Evolutionary conservation across 2,329 filamentous ascomycete species (phyloP).

Genomic region (Cytospora leucostoma): DNA sequence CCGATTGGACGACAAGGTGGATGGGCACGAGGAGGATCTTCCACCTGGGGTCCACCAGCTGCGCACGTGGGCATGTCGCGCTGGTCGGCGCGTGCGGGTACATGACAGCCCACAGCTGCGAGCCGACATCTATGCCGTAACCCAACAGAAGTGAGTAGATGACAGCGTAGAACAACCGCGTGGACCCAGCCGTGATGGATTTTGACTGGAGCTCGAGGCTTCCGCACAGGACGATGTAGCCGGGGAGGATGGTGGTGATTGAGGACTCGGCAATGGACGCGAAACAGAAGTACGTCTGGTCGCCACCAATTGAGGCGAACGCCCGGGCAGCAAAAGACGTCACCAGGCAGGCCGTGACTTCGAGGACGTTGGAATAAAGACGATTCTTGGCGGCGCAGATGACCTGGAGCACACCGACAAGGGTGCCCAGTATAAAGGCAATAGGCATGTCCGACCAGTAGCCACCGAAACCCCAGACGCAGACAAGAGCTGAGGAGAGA

Average conservation of each 20-base stretch:
- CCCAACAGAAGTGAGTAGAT: slow-evolving; percentile 24
- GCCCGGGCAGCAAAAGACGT: slow-evolving; percentile 23
- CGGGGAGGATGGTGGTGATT: slow-evolving; percentile 22
- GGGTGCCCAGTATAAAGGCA: slow-evolving; percentile 20
- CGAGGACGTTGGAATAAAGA: slow-evolving; percentile 24
- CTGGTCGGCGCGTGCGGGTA: slow-evolving; percentile 37
- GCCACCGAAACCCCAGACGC: slow-evolving; percentile 14
- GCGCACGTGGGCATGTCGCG: slow-evolving; percentile 34
- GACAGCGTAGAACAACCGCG: slow-evolving; percentile 22
- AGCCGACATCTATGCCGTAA: slow-evolving; percentile 33
- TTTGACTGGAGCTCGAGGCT: slow-evolving; percentile 25
- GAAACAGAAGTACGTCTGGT: slow-evolving; percentile 23
- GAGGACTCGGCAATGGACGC: slow-evolving; percentile 21
- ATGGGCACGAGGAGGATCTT: slow-evolving; percentile 68
- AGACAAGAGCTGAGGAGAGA: slow-evolving; percentile 11
- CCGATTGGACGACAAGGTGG: slow-evolving; percentile 61
- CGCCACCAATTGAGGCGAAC: slow-evolving; percentile 18
- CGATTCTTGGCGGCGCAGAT: slow-evolving; percentile 17
- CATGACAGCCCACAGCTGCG: slow-evolving; percentile 37
- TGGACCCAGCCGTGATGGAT: slow-evolving; percentile 23
- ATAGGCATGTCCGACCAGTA: slow-evolving; percentile 25
- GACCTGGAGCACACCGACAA: slow-evolving; percentile 23
- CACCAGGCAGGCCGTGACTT: slow-evolving; percentile 20
- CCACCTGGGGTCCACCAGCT: slow-evolving; percentile 34
- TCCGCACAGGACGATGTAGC: slow-evolving; percentile 23